Percentiles rank a stretch among this genome's conserved stretches.
phyloP scores from a whole-genome alignment of 2,329 filamentous ascomycete species.

The Penicillium polonicum region DNA sequence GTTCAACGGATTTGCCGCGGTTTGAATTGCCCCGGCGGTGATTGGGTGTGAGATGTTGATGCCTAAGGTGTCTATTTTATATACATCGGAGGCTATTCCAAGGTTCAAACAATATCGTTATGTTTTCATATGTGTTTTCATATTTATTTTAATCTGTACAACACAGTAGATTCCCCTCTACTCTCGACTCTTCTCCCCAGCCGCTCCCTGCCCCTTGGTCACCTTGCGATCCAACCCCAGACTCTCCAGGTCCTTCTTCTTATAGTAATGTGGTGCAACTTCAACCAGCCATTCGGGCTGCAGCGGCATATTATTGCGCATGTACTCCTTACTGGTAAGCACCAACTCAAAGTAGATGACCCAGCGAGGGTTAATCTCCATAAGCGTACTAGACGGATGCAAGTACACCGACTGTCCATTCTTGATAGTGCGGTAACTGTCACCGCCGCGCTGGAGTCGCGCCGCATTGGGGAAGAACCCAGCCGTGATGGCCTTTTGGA shows the following conservation, averaged over 20 bases:
- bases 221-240: constrained; percentile 74
- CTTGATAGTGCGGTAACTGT: constrained; percentile 89
- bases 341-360: constrained; percentile 85
- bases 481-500: constrained; percentile 82
- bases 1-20: constrained; percentile 17
- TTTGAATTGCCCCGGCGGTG: constrained; percentile 13
- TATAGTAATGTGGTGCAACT: constrained; percentile 91
- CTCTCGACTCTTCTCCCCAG: constrained; percentile 41
- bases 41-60: constrained; percentile 8
- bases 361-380: constrained; percentile 78
- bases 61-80: background rate
- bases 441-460: constrained; percentile 75
- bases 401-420: constrained; percentile 84
- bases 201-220: constrained; percentile 57
- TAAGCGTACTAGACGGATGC: constrained; percentile 83
- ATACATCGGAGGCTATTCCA: background rate
- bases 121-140: background rate
- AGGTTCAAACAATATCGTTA: background rate
- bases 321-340: constrained; percentile 93
- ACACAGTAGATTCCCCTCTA: constrained; percentile 5
- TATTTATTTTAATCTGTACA: background rate
- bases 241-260: constrained; percentile 82
- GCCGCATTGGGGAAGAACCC: constrained; percentile 96
- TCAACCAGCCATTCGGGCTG: constrained; percentile 83
- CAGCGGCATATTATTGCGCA: constrained; percentile 82